These are phyloP conservation scores for Geoglossum glabrum DNA, from an alignment of 495 filamentous ascomycete genomes.

Conservation along the genomic window DNA sequence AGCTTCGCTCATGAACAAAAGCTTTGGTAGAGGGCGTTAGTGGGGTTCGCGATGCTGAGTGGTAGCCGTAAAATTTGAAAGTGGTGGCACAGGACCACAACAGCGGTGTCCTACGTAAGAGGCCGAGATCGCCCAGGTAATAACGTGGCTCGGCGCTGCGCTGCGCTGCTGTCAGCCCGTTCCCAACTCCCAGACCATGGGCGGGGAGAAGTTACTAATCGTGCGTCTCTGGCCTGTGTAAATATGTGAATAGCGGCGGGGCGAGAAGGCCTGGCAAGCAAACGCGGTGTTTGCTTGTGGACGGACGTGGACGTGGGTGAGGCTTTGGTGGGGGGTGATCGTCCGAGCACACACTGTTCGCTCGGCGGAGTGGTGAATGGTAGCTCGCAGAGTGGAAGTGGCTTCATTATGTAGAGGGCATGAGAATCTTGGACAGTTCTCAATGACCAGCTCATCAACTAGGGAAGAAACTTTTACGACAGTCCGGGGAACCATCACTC, in stretches of 20 bases:
- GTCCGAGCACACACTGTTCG: neutral
- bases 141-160: neutral
- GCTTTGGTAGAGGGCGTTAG: neutral
- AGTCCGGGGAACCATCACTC: neutral
- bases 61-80: neutral
- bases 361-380: neutral
- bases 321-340: neutral
- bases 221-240: neutral
- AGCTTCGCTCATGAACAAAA: conserved; percentile 5
- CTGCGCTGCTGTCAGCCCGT: neutral
- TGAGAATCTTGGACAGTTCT: neutral
- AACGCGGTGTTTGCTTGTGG: neutral
- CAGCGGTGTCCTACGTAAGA: neutral
- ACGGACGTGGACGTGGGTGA: too few species aligned
- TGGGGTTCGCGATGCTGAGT: neutral
- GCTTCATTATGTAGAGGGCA: neutral
- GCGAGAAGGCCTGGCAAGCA: neutral
- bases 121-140: neutral
- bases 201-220: neutral
- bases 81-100: neutral
- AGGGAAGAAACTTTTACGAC: neutral
- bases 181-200: neutral
- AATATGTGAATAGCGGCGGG: neutral
- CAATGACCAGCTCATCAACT: neutral
- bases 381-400: neutral